A percentile compares a stretch with the other conserved stretches of the same genome.
phyloP scores from a whole-genome alignment of 163 green algal species.

The Chlorella variabilis region DNA sequence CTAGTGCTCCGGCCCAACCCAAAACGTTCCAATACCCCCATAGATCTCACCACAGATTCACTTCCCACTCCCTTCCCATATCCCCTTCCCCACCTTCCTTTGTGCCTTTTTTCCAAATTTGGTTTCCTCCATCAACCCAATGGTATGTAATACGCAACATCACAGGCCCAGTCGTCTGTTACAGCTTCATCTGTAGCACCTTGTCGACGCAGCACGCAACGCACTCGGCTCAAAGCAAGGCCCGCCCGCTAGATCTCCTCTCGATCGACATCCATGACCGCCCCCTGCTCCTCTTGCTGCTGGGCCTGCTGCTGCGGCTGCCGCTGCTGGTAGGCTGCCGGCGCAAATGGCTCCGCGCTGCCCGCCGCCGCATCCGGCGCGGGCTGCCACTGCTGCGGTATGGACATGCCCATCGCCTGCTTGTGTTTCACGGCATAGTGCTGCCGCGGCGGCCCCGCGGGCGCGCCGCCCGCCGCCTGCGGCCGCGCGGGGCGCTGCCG shows the following conservation, averaged over 20 bases:
- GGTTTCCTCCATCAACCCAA: too few species aligned
- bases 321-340: neutral
- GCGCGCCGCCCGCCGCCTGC: neutral
- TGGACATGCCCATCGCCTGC: neutral
- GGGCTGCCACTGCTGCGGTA: conserved; percentile 36
- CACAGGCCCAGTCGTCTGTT: too few species aligned
- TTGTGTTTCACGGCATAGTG: conserved; percentile 1
- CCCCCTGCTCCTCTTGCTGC: neutral
- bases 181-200: too few species aligned
- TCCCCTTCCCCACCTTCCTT: too few species aligned
- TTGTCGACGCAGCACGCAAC: too few species aligned
- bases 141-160: too few species aligned
- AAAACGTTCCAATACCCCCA: too few species aligned
- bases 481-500: neutral
- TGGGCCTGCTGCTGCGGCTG: neutral
- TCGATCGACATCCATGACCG: conserved; percentile 2
- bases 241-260: conserved; percentile 23
- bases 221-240: too few species aligned
- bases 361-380: neutral
- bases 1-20: too few species aligned
- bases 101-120: too few species aligned
- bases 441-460: conserved; percentile 6
- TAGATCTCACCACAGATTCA: too few species aligned
- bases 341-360: conserved; percentile 5
- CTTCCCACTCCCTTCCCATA: too few species aligned